Evolutionary conservation across 805 yeast genomes (phyloP), one percentile per base, ranked within the genome.

Genomic region (Suhomyces sp.): DNA sequence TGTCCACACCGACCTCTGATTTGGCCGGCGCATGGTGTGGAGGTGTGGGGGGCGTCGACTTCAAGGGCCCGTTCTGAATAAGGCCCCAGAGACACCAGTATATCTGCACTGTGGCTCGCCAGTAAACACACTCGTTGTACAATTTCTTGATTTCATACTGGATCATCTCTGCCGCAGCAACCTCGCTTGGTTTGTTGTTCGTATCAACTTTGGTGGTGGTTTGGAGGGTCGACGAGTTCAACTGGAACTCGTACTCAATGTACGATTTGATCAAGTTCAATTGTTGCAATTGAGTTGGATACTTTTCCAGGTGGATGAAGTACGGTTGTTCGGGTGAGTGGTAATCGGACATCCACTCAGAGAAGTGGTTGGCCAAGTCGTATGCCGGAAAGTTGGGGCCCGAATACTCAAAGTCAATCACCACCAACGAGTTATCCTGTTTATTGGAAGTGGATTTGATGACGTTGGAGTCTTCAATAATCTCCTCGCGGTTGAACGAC

Each of bases 301-400:
- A 94, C 38, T 73, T 70, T 10, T 78, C 71, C 33, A 71, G 74
- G 60, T 81, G 77, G n/a, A 88, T 72, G 52, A 70, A 80, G 66
- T 87, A 82, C 13, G 76, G 70, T 47, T 59, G 55, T 17, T 76
- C 73, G 0, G 85, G 81, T 59, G 84, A 82, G 63, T 87, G 89
- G 66, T 93, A 94, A 72, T 94, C 90, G 47, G 90, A 81, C 97
- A 92, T 94, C 99, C 99, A 93, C 73, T 93, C 99, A 58, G 88
- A 81, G 60, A 94, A 88, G 72, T 94, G 99, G 68, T 94, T 92
- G 12, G 92, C 92, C 52, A 94, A 82, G 67, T 94, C 99, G 66
- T 78, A 90, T 2, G 96, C 96, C 1, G 96, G 90, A 45, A 85
- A 77, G 64, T 92, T 94, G 9, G 96, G 85, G 0, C 97, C 97